Evolutionary conservation across 2,329 filamentous ascomycete genomes (phyloP).

Genomic region (Botryosphaeria dothidea): DNA sequence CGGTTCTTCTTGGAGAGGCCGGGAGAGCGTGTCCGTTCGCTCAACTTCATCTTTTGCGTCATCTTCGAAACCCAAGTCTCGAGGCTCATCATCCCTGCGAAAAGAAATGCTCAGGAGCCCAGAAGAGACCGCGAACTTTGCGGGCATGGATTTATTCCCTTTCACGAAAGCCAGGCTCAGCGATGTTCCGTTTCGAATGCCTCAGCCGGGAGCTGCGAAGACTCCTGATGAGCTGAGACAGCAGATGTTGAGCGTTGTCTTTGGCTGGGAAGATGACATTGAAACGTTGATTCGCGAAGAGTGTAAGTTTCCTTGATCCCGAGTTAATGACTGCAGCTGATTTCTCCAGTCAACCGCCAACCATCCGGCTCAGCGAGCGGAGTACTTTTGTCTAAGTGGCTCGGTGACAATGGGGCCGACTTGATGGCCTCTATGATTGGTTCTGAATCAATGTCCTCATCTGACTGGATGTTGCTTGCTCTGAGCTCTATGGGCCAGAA

Average conservation of each 20-base stretch:
- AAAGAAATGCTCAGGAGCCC: slow-evolving; percentile 81
- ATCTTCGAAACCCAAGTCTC: slow-evolving; percentile 25
- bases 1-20: slow-evolving; percentile 30
- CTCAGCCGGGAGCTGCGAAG: slow-evolving; percentile 51
- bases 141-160: slow-evolving; percentile 77
- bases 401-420: slow-evolving; percentile 81
- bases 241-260: slow-evolving; percentile 92
- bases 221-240: slow-evolving; percentile 72
- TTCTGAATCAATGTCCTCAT: slow-evolving; percentile 84
- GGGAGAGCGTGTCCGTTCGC: slow-evolving; percentile 59
- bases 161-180: slow-evolving; percentile 78
- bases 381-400: slow-evolving; percentile 87
- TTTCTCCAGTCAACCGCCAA: slow-evolving; percentile 63
- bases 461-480: slow-evolving; percentile 96
- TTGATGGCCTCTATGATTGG: slow-evolving; percentile 73
- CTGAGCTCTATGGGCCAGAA: slow-evolving; percentile 77
- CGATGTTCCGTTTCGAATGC: slow-evolving; percentile 78
- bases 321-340: slow-evolving; percentile 21
- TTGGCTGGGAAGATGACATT: slow-evolving; percentile 89
- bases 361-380: slow-evolving; percentile 71
- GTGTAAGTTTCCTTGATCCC: slow-evolving; percentile 43
- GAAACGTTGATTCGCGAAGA: slow-evolving; percentile 83
- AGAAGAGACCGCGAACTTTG: slow-evolving; percentile 60
- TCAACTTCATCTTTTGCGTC: slow-evolving; percentile 55
- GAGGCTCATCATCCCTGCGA: slow-evolving; percentile 64